A percentile compares a stretch with the other conserved stretches of the same genome.
Conservation (phyloP, 2,329 filamentous ascomycete species). For the Cyanodermella asteris region DNA sequence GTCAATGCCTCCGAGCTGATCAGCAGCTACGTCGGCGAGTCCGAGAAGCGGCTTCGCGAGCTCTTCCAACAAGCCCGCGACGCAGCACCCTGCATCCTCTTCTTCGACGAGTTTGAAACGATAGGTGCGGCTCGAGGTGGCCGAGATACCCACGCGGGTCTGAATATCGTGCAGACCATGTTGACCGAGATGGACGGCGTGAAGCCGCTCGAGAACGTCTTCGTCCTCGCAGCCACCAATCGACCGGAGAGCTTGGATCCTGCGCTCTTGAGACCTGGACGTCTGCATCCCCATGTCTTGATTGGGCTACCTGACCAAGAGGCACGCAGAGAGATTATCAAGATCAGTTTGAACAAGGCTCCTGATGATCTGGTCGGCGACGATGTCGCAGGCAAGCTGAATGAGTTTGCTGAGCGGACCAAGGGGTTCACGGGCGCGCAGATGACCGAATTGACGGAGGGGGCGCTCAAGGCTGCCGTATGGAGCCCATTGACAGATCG, state of each 20-base stretch:
- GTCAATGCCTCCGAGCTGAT: conserved; percentile 86
- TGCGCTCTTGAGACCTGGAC: conserved; percentile 63
- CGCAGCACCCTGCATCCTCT: conserved; percentile 81
- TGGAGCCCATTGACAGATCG: too few relatives aligned
- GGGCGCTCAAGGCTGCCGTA: too few relatives aligned
- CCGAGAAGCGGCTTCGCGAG: conserved; percentile 64
- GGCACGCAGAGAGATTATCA: conserved; percentile 56
- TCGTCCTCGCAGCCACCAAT: conserved; percentile 82
- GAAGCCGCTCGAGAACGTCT: conserved; percentile 58
- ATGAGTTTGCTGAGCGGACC: too few relatives aligned
- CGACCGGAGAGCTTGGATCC: conserved; percentile 66
- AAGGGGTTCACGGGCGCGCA: too few relatives aligned
- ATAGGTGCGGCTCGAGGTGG: conserved; percentile 41
- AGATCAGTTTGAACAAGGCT: too few relatives aligned
- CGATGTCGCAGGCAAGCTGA: too few relatives aligned
- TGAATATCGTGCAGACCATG: conserved; percentile 75
- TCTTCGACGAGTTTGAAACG: conserved; percentile 90
- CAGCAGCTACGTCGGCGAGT: conserved; percentile 94
- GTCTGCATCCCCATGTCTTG: conserved; percentile 69
- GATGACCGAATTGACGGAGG: too few relatives aligned
- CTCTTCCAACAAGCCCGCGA: conserved; percentile 68
- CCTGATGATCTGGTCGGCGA: too few relatives aligned
- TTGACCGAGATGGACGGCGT: conserved; percentile 95
- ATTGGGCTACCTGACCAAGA: conserved; percentile 57
- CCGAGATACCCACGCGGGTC: conserved; percentile 27